Conservation (phyloP, 257 asterid species). For the Oldenlandia corymbosa region DNA sequence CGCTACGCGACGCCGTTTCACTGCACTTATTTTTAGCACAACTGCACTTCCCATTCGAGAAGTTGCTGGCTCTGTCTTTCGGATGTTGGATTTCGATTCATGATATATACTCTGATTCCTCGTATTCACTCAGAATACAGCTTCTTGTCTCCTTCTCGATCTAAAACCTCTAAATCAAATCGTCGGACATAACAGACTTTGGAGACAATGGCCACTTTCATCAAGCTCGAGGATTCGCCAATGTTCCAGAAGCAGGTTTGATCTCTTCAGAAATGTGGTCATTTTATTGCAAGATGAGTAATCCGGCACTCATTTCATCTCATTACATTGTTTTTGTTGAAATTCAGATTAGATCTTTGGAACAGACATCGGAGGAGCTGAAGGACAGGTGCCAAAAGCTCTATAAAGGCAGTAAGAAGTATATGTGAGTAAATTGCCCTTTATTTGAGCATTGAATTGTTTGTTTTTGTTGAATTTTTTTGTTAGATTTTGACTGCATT, state of each 20-base stretch:
- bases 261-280: too few species aligned
- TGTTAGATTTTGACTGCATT: not conserved
- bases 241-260: slow-evolving; percentile 92
- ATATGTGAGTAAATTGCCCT: slow-evolving; percentile 48
- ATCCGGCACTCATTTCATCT: not conserved
- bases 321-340: not conserved
- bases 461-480: not conserved
- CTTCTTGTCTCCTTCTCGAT: not conserved
- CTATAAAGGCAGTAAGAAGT: slow-evolving; percentile 74
- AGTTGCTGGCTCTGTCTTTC: too few species aligned
- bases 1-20: too few species aligned
- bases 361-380: slow-evolving; percentile 72
- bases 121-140: too few species aligned
- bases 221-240: slow-evolving; percentile 95
- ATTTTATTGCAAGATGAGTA: not conserved
- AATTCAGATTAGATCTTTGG: slow-evolving; percentile 70
- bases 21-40: too few species aligned
- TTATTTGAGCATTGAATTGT: not conserved
- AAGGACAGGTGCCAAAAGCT: slow-evolving; percentile 93
- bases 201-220: slow-evolving; percentile 57
- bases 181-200: not conserved
- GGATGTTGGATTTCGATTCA: too few species aligned
- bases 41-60: too few species aligned
- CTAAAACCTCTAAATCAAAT: not conserved
- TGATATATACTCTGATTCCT: too few species aligned